phyloP scores from a whole-genome alignment of 2,329 filamentous ascomycete species.

The Westerdykella ornata region DNA sequence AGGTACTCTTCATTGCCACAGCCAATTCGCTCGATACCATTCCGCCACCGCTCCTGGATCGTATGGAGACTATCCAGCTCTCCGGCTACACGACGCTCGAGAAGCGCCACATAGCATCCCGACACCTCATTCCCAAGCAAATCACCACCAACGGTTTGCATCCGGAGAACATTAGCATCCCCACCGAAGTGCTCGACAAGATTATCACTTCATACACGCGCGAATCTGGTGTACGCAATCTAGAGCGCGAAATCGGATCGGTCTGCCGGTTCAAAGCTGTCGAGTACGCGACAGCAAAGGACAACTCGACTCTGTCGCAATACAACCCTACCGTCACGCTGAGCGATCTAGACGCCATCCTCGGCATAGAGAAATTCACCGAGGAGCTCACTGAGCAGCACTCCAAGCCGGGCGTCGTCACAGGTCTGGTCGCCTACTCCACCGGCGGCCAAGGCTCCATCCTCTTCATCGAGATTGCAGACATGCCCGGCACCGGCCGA shows the following conservation, averaged over 20 bases:
- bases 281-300: slow-evolving; percentile 84
- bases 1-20: slow-evolving; percentile 94
- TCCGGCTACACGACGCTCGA: slow-evolving; percentile 95
- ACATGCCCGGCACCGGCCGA: slow-evolving; percentile 88
- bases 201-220: slow-evolving; percentile 96
- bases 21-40: slow-evolving; percentile 95
- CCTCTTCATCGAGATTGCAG: slow-evolving; percentile 94
- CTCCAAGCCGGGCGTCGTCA: slow-evolving; percentile 80
- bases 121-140: slow-evolving; percentile 94
- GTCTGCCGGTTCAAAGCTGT: slow-evolving; percentile 95
- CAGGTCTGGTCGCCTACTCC: slow-evolving; percentile 90
- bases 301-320: slow-evolving; percentile 54
- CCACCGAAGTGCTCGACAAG: slow-evolving; percentile 81
- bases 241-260: slow-evolving; percentile 90
- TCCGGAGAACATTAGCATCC: slow-evolving; percentile 67
- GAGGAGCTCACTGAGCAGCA: slow-evolving; percentile 90
- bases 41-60: slow-evolving; percentile 83
- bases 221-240: slow-evolving; percentile 89
- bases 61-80: slow-evolving; percentile 93
- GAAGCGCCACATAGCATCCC: slow-evolving; percentile 88
- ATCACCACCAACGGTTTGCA: slow-evolving; percentile 81
- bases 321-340: slow-evolving; percentile 71
- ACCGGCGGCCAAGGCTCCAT: slow-evolving; percentile 91
- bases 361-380: slow-evolving; percentile 89
- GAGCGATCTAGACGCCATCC: slow-evolving; percentile 78